Percentiles rank a stretch among this genome's conserved stretches.
phyloP scores from a whole-genome alignment of 1,284 basidiomycete genomes.

The Ganoderma boninense region DNA sequence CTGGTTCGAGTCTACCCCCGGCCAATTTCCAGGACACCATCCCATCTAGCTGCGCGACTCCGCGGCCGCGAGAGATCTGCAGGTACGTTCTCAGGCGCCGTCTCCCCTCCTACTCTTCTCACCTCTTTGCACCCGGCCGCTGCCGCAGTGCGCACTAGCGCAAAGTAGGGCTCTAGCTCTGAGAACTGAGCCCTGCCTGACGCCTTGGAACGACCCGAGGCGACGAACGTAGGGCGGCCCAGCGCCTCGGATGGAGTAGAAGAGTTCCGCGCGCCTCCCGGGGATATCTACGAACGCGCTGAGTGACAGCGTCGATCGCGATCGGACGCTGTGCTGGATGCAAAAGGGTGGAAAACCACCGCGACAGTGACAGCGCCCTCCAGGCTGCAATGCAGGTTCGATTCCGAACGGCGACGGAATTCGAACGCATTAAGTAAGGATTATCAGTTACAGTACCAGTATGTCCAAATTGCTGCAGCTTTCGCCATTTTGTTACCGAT shows the following conservation, averaged over 20 bases:
- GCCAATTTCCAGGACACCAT: slow-evolving; percentile 22
- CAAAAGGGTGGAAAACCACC: not conserved
- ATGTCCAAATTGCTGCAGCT: no score
- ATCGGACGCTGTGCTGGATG: slow-evolving; percentile 2
- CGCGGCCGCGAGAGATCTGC: slow-evolving; percentile 23
- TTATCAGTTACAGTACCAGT: not conserved
- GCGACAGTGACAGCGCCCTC: not conserved
- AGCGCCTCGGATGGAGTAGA: no score
- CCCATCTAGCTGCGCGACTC: not conserved
- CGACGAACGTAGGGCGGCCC: not conserved
- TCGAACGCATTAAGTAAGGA: not conserved
- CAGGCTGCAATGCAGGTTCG: not conserved
- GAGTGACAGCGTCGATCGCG: slow-evolving; percentile 19
- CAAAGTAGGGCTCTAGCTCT: not conserved
- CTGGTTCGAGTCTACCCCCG: no score
- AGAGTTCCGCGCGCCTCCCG: no score
- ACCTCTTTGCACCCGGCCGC: not conserved
- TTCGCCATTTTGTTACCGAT: not conserved
- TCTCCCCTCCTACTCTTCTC: slow-evolving; percentile 5
- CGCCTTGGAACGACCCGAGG: not conserved
- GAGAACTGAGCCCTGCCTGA: slow-evolving; percentile 5
- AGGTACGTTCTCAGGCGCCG: slow-evolving; percentile 29
- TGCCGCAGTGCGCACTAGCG: not conserved
- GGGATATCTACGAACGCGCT: not conserved
- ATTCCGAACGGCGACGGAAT: not conserved